A percentile compares a stretch with the other conserved stretches of the same genome.
phyloP scores from a whole-genome alignment of 768 basidiomycete species.

The Tulasnella sp. region DNA sequence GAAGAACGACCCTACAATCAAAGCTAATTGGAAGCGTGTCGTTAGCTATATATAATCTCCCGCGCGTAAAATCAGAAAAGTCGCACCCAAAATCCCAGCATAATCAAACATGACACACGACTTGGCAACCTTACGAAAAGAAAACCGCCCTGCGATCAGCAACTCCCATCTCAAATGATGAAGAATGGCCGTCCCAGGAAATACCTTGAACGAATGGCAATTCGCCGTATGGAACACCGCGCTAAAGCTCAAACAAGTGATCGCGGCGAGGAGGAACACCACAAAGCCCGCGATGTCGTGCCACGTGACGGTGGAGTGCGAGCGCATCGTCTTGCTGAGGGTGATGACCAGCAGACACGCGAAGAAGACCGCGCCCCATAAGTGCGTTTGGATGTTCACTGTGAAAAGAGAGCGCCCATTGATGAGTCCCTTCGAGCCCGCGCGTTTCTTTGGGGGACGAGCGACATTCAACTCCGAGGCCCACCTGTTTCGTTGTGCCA shows the following conservation, averaged over 20 bases:
- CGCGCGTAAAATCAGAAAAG: neutral
- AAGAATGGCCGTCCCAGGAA: slow-evolving; percentile 25
- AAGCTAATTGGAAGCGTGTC: slow-evolving; percentile 34
- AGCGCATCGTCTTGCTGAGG: slow-evolving; percentile 43
- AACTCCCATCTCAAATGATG: neutral
- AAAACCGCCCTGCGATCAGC: neutral
- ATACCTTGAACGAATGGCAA: slow-evolving; percentile 65
- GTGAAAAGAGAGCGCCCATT: slow-evolving; percentile 17
- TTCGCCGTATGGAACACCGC: slow-evolving; percentile 63
- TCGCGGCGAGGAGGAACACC: slow-evolving; percentile 61
- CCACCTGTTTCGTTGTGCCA: slow-evolving; percentile 71
- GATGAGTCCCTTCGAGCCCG: slow-evolving; percentile 20
- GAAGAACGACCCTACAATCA: slow-evolving; percentile 71
- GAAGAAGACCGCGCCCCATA: slow-evolving; percentile 61
- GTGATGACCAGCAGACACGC: slow-evolving; percentile 47
- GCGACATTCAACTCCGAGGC: neutral
- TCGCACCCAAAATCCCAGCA: slow-evolving; percentile 56
- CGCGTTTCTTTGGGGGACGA: too few relatives aligned
- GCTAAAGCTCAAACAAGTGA: slow-evolving; percentile 64
- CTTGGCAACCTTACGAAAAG: slow-evolving; percentile 42
- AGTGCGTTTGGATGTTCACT: slow-evolving; percentile 85
- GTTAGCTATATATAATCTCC: neutral
- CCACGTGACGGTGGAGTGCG: slow-evolving; percentile 51
- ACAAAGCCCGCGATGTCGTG: slow-evolving; percentile 51
- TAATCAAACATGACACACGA: slow-evolving; percentile 65